Evolutionary conservation across 208 protist genomes (phyloP).

Genomic region (Crithidia expoeki): DNA sequence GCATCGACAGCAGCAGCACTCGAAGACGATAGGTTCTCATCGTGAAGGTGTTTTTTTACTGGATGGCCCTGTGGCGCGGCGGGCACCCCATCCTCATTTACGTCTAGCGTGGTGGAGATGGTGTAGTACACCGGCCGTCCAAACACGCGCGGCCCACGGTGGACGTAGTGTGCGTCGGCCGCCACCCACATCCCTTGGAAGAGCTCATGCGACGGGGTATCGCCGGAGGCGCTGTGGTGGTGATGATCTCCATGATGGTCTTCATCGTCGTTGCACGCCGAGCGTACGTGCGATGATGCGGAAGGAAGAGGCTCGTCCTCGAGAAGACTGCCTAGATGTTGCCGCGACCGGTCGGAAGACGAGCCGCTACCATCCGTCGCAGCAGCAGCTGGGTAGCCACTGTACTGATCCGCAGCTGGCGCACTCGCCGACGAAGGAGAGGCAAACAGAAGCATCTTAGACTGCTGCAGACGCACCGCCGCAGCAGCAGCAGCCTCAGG

Average conservation of each 20-base stretch:
- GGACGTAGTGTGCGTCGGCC: slow-evolving; percentile 40
- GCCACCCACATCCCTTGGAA: slow-evolving; percentile 85
- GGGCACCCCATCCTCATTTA: slow-evolving; percentile 28
- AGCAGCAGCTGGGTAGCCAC: neutral
- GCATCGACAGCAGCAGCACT: too few relatives aligned
- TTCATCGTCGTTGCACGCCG: too few relatives aligned
- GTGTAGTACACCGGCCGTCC: slow-evolving; percentile 70
- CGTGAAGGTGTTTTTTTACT: too few relatives aligned
- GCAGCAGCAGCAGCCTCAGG: slow-evolving; percentile 1
- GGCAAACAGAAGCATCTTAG: slow-evolving; percentile 37
- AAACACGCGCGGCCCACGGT: slow-evolving; percentile 52
- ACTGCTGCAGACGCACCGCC: slow-evolving; percentile 16
- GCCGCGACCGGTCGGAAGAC: neutral
- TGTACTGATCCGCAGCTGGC: neutral
- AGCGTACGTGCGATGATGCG: too few relatives aligned
- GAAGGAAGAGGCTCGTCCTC: neutral
- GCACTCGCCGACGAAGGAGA: slow-evolving; percentile 12
- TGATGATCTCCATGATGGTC: neutral
- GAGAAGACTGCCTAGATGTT: neutral
- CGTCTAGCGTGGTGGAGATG: slow-evolving; percentile 45
- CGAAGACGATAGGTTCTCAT: neutral
- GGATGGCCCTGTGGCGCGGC: neutral
- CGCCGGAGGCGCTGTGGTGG: neutral
- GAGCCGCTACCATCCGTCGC: neutral
- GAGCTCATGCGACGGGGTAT: slow-evolving; percentile 41